phyloP scores from a whole-genome alignment of 163 green algal species.

The Prototheca wickerhamii region DNA sequence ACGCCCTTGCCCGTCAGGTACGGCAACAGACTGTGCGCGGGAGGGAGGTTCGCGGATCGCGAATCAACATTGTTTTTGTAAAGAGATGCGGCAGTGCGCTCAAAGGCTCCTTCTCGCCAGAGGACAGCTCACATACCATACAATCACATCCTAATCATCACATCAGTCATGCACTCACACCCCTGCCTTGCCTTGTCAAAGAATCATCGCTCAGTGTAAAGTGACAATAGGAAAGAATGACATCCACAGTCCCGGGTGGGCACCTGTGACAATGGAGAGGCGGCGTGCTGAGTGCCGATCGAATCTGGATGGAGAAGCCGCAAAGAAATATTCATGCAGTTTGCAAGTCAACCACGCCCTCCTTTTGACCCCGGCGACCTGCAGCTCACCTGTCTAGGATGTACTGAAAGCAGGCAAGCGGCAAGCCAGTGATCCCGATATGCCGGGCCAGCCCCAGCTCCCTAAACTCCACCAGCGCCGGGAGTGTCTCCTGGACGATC shows the following conservation, averaged over 20 bases:
- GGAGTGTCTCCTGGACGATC: constrained; percentile 85
- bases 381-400: constrained; percentile 63
- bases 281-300: not conserved
- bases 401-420: constrained; percentile 64
- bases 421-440: constrained; percentile 87
- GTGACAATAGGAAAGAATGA: constrained; percentile 91
- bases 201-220: constrained; percentile 72
- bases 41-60: not conserved
- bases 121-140: not conserved
- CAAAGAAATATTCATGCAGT: no score
- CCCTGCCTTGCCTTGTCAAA: constrained; percentile 33
- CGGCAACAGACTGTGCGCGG: constrained; percentile 34
- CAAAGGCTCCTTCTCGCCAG: no score
- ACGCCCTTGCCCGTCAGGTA: constrained; percentile 51
- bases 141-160: not conserved
- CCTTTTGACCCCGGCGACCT: not conserved
- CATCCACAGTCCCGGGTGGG: constrained; percentile 62
- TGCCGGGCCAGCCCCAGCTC: constrained; percentile 62
- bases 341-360: not conserved
- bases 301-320: not conserved
- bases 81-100: not conserved
- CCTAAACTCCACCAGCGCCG: constrained; percentile 74
- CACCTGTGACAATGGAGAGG: constrained; percentile 20
- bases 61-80: not conserved
- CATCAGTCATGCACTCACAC: no score